Evolutionary conservation across 305 asterid species (phyloP), one percentile per base, ranked within the genome.

Genomic region (Salvia sclarea): DNA sequence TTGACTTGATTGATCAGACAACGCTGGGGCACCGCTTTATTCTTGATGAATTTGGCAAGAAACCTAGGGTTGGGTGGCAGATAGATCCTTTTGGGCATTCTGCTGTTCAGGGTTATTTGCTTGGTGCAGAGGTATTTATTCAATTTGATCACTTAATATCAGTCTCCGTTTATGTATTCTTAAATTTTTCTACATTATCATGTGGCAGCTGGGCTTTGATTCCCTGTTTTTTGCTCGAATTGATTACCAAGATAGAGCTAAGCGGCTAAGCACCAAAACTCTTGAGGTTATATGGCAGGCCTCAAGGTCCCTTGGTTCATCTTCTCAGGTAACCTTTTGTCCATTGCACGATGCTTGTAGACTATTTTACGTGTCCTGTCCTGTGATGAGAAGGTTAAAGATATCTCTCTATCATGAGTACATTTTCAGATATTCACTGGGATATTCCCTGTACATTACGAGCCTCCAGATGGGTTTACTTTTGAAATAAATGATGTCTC

Each of bases 31-130:
- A 95, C 65, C 76, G 74, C 50, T 91, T 75, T 78, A 83, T 95
- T 69, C 89, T 83, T 74, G 85, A 79, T 48, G 78, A 91, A 71
- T 95, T 95, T 76, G 86, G 85, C 76, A 82, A 91, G 45, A 86
- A 96, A 59, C 98, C 99, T 5, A 82, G 99, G 75, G 85, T 92
- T 48, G 99, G 99, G 52, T 95, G 99, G 99, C 99, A 95, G 70
- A 95, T 95, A 13, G 99, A 95, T 69, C 99, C 99, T n/a, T 95
- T 95, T 55, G 99, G 99, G 47, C 99, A 95, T 83, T 89, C 99
- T 30, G 98, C 99, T 50, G 96, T 91, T 35, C 99, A 95, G 81
- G 98, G 97, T 59, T 95, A 95, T 80, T 92, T 95, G 68, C 75
- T 95, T 74, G 99, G 98, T 57, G 88, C 99, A 54, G 97, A 90